Evolutionary conservation across 2,329 filamentous ascomycete genomes (phyloP), one percentile per base, ranked within the genome.

Genomic region (Colletotrichum brevisporum): DNA sequence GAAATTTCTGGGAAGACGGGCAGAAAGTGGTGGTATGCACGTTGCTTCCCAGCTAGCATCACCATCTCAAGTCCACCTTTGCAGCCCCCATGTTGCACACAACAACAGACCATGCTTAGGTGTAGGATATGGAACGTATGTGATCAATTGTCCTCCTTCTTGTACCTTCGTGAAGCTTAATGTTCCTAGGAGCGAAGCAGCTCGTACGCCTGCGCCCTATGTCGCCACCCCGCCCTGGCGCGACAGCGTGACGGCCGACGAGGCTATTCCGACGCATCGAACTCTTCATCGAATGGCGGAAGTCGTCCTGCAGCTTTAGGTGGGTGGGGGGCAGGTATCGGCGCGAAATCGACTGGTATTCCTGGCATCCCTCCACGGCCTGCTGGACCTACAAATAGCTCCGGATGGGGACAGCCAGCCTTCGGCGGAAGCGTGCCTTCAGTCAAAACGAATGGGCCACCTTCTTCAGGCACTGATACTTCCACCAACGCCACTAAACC

Each of bases 131-230:
- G 78, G 74, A 79, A 80, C 79, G 83, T 83, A 71, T 69, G 77
- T 67, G 6, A 6, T 9, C 3, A 1, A 8, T 13, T 26, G 31
- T 3, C 31, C 47, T 6, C 5, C 5, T 6, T 48, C 5, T 18
- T 52, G 6, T 4, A 45, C 15, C 58, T 2, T 24, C 12, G 31
- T n/a, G 43, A 62, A 52, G 15, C 31, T 36, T 26, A 24, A 6
- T 5, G 24, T 16, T 53, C 13, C 8, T 64, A 83, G 81, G 76
- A 78, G 73, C 79, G 76, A 69, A 74, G 76, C 72, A 77, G 78
- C 75, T 76, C 78, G 57, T 83, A 82, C 74, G 76, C 83, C 58
- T 84, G 82, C 79, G 75, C 79, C 56, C 74, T 77, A 73, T 84
- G 82, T 74, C 79, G 77, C 69, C 76, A 77, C 62, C 64, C 62